phyloP scores from a whole-genome alignment of 129 eudicot genomes.

The Tanacetum coccineum region DNA sequence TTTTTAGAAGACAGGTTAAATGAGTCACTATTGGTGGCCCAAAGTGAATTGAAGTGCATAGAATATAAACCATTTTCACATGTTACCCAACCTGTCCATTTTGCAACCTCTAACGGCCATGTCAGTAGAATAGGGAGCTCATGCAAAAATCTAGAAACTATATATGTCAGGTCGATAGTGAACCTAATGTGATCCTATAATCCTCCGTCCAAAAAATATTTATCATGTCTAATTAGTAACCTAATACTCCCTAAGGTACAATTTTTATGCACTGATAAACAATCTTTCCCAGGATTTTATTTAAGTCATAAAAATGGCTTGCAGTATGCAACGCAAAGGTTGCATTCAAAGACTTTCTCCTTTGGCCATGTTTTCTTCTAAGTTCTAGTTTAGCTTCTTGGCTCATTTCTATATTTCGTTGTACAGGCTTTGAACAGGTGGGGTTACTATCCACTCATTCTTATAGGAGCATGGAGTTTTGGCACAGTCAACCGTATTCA shows the following conservation, averaged over 20 bases:
- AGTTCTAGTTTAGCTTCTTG: constrained; percentile 1
- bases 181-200: neutral
- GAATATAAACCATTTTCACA: too few relatives aligned
- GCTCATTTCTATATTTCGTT: constrained; percentile 10
- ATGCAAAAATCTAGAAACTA: constrained; percentile 5
- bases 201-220: neutral
- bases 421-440: constrained; percentile 77
- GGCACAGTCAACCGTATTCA: constrained; percentile 94
- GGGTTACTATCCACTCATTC: constrained; percentile 96
- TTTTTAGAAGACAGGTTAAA: too few relatives aligned
- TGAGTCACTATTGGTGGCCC: too few relatives aligned
- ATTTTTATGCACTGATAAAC: neutral
- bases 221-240: neutral
- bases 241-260: constrained; percentile 4
- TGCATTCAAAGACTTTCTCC: neutral
- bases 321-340: constrained; percentile 2
- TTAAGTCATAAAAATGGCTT: neutral
- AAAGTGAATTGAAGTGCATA: too few relatives aligned
- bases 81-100: neutral
- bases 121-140: constrained; percentile 10
- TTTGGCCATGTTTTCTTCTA: neutral
- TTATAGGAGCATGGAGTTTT: constrained; percentile 97
- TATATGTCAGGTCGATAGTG: neutral
- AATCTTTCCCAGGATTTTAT: neutral
- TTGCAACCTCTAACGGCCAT: neutral